Percentiles rank a stretch among this genome's conserved stretches.
Conservation (phyloP, 2,329 filamentous ascomycete genomes). For the Sphaerulina vaccinii region DNA sequence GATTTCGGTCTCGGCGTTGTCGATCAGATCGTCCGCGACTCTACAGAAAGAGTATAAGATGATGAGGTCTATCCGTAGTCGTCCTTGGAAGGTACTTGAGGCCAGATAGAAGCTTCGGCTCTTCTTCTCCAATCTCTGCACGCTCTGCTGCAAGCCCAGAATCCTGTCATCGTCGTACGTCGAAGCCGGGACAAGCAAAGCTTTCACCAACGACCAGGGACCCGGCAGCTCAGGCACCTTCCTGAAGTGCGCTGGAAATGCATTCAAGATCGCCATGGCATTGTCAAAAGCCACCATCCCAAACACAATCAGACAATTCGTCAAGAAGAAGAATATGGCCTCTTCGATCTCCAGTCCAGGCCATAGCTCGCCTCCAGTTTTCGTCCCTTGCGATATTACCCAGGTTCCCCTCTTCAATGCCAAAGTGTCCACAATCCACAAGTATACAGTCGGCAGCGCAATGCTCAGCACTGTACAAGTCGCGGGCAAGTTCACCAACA, state of each 20-base stretch:
- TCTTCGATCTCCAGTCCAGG: constrained; percentile 69
- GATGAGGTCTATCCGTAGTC: constrained; percentile 66
- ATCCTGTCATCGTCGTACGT: constrained; percentile 60
- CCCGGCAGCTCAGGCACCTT: constrained; percentile 51
- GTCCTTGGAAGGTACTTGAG: constrained; percentile 66
- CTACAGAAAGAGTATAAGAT: constrained; percentile 72
- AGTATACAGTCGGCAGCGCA: constrained; percentile 62
- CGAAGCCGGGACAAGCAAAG: constrained; percentile 49
- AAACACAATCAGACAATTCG: constrained; percentile 68
- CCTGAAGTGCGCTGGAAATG: constrained; percentile 60
- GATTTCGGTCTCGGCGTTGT: constrained; percentile 55
- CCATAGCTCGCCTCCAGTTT: constrained; percentile 63
- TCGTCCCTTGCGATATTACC: constrained; percentile 67
- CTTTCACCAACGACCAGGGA: constrained; percentile 52
- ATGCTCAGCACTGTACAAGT: constrained; percentile 61
- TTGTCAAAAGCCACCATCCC: constrained; percentile 69
- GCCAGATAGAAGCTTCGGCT: constrained; percentile 74
- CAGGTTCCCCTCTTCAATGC: constrained; percentile 68
- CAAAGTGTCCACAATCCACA: constrained; percentile 71
- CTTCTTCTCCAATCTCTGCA: constrained; percentile 59
- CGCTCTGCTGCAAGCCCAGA: constrained; percentile 58
- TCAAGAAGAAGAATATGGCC: constrained; percentile 69
- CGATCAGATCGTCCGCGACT: constrained; percentile 70
- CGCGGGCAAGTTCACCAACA: constrained; percentile 60
- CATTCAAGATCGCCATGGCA: constrained; percentile 63